These are phyloP conservation scores for Geotrichum reessii DNA, from an alignment of 1,139 yeast genomes.

Conservation along the genomic window DNA sequence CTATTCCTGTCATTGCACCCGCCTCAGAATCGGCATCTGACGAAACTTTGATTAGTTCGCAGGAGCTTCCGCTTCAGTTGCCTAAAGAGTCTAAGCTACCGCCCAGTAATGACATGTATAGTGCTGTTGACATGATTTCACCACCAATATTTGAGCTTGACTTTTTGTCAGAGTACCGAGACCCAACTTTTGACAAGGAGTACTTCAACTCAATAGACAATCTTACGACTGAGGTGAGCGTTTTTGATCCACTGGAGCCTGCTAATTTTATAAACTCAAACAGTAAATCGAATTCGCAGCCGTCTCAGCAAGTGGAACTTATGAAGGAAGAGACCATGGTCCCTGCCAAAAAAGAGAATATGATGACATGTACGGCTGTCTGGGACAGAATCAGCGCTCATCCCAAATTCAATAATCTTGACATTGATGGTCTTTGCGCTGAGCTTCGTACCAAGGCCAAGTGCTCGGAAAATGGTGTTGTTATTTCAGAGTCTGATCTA, in stretches of 20 bases:
- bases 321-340: conserved; percentile 34
- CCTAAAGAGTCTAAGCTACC: background rate
- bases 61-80: background rate
- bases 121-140: conserved; percentile 16
- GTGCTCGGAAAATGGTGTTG: conserved; percentile 89
- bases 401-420: conserved; percentile 88
- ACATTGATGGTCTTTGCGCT: conserved; percentile 84
- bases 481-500: conserved; percentile 73
- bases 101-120: conserved; percentile 6
- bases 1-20: conserved; percentile 45
- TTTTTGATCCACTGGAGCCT: conserved; percentile 15
- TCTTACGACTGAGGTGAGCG: conserved; percentile 13
- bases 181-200: conserved; percentile 31
- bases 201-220: conserved; percentile 4
- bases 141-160: conserved; percentile 31
- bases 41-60: background rate
- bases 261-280: background rate
- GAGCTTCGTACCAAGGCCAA: conserved; percentile 92
- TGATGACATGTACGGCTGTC: conserved; percentile 76
- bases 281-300: background rate
- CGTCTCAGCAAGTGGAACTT: background rate
- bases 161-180: conserved; percentile 34
- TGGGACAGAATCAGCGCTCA: conserved; percentile 96
- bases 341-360: conserved; percentile 31
- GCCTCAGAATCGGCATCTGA: conserved; percentile 22